phyloP scores from a whole-genome alignment of 2,329 filamentous ascomycete genomes.

The Penicillium decumbens region DNA sequence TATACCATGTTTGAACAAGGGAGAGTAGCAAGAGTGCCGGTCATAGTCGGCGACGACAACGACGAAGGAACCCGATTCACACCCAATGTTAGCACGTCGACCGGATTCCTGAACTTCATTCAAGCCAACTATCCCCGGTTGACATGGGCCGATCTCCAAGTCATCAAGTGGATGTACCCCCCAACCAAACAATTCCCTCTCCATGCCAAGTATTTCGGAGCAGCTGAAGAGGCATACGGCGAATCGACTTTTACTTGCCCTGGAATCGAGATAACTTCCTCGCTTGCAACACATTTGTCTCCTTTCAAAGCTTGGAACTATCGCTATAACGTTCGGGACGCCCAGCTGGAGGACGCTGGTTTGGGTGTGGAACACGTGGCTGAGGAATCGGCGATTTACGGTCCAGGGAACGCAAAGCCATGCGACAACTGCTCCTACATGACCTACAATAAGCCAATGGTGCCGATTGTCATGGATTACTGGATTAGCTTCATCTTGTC shows the following conservation, averaged over 20 bases:
- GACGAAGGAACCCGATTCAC: conserved; percentile 43
- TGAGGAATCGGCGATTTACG: conserved; percentile 27
- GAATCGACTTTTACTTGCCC: conserved; percentile 48
- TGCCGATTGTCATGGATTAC: conserved; percentile 39
- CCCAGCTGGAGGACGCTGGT: conserved; percentile 18
- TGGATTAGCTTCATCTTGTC: conserved; percentile 44
- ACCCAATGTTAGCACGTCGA: conserved; percentile 40
- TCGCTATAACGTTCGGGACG: conserved; percentile 42
- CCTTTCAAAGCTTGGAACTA: conserved; percentile 39
- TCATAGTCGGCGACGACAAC: conserved; percentile 44
- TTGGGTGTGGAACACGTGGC: conserved; percentile 26
- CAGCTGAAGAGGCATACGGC: conserved; percentile 30
- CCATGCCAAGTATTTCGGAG: conserved; percentile 28
- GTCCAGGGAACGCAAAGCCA: conserved; percentile 1
- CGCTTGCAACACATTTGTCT: conserved; percentile 20
- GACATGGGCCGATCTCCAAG: conserved; percentile 43
- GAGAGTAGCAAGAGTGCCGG: conserved; percentile 50
- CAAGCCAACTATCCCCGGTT: conserved; percentile 52
- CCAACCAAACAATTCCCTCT: conserved; percentile 21
- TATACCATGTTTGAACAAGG: conserved; percentile 48
- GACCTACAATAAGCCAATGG: conserved; percentile 25
- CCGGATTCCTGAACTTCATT: conserved; percentile 50
- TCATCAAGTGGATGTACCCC: conserved; percentile 52
- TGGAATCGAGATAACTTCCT: conserved; percentile 35
- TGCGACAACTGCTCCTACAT: conserved; percentile 1